These are phyloP conservation scores for Hypoxylon sp. DNA, from an alignment of 2,329 filamentous ascomycete species.

Conservation along the genomic window DNA sequence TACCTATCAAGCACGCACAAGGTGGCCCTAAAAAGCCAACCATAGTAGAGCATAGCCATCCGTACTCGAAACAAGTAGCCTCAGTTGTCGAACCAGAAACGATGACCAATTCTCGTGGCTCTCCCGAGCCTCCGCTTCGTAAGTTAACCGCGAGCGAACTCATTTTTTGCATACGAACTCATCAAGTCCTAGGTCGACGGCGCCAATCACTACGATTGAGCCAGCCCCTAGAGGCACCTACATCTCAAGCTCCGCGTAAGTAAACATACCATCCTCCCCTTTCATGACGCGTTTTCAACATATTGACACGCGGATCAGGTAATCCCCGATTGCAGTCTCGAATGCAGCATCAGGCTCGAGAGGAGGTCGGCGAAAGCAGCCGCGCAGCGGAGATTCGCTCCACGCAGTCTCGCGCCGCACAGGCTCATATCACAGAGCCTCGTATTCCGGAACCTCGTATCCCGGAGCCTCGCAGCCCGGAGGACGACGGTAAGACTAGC, in stretches of 20 bases:
- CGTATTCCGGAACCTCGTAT: no score
- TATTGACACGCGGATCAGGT: neutral
- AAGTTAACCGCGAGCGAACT: neutral
- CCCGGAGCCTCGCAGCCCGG: no score
- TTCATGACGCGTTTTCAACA: neutral
- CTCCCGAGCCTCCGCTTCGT: neutral
- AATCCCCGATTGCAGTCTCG: neutral
- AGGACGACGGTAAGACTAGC: neutral
- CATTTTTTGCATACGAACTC: neutral
- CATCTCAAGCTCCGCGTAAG: neutral
- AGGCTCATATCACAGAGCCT: neutral
- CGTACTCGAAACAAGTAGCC: neutral
- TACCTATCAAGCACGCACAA: neutral
- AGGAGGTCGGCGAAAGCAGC: slow-evolving; percentile 1
- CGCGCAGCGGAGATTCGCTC: neutral
- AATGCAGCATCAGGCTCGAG: neutral
- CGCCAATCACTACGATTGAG: neutral
- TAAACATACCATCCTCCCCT: neutral
- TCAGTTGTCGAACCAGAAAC: neutral
- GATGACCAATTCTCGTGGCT: neutral
- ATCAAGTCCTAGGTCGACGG: neutral
- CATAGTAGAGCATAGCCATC: neutral
- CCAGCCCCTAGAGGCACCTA: neutral
- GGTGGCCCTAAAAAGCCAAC: neutral
- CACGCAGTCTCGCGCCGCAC: neutral